Percentiles rank a stretch among this genome's conserved stretches.
phyloP scores from a whole-genome alignment of 2,329 filamentous ascomycete species.

The Sporothrix protearum region DNA sequence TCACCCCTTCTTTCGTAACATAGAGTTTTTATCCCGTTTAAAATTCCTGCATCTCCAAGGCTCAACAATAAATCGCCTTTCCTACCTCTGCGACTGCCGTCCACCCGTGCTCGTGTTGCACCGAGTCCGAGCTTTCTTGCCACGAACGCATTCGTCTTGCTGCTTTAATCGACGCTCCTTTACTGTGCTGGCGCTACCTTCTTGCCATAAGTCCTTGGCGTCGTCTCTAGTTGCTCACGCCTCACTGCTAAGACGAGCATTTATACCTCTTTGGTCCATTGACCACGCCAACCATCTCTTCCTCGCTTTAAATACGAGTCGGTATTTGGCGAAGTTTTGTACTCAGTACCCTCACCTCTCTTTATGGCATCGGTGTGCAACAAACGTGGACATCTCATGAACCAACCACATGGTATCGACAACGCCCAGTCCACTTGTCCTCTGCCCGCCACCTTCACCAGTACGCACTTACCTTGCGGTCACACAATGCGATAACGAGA shows the following conservation, averaged over 20 bases:
- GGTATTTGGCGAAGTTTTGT: not conserved
- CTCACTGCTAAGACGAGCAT: not conserved
- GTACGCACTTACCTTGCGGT: conserved; percentile 8
- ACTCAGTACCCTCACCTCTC: not conserved
- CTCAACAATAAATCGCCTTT: not conserved
- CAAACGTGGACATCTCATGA: not conserved
- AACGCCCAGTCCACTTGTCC: not conserved
- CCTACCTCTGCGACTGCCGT: not conserved
- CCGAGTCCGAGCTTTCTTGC: not conserved
- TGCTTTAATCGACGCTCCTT: not conserved
- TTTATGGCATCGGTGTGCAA: conserved; percentile 8
- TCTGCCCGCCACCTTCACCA: not conserved
- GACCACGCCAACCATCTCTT: not conserved
- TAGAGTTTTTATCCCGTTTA: too few relatives aligned
- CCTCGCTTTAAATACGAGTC: not conserved
- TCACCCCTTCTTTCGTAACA: not conserved
- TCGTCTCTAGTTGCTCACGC: not conserved
- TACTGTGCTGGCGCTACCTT: not conserved
- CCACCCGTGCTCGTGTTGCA: not conserved
- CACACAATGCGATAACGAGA: conserved; percentile 10
- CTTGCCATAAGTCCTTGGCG: not conserved
- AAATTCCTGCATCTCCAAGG: not conserved
- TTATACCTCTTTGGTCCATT: conserved; percentile 5
- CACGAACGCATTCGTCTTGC: not conserved
- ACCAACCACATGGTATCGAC: not conserved